A percentile compares a stretch with the other conserved stretches of the same genome.
These are phyloP conservation scores for Xylaria sp. DNA, from an alignment of 2,329 filamentous ascomycete species.

Conservation along the genomic window DNA sequence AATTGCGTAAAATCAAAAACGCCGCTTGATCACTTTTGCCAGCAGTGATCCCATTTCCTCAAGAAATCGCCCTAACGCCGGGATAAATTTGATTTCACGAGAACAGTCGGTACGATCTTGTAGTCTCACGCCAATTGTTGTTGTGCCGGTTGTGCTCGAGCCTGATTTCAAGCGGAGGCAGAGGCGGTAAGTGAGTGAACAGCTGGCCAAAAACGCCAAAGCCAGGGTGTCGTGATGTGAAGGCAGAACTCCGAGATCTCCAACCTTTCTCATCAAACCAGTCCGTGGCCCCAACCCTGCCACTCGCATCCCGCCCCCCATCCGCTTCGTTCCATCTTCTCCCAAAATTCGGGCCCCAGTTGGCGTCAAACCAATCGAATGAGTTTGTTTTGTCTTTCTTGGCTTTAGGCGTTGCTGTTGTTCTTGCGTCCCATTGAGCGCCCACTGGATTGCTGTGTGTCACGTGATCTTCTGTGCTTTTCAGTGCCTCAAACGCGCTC, in stretches of 20 bases:
- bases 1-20: neutral
- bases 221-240: constrained; percentile 1
- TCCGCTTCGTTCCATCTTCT: constrained; percentile 5
- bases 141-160: neutral
- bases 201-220: constrained; percentile 17
- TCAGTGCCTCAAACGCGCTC: constrained; percentile 14
- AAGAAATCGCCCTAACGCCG: neutral
- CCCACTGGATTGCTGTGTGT: neutral
- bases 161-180: constrained; percentile 9
- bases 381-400: neutral
- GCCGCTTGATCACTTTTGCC: neutral
- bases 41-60: neutral
- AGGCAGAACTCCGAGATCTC: constrained; percentile 1
- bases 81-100: neutral
- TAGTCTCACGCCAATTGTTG: constrained; percentile 11
- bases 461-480: neutral
- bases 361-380: constrained; percentile 12
- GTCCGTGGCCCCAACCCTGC: neutral
- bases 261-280: constrained; percentile 16
- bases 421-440: neutral
- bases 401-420: neutral
- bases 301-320: neutral
- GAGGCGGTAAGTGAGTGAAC: constrained; percentile 17
- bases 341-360: constrained; percentile 9
- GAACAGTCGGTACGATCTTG: constrained; percentile 12